Percentiles rank a stretch among this genome's conserved stretches.
Conservation (phyloP, 208 protist genomes). For the Crithidia expoeki region DNA sequence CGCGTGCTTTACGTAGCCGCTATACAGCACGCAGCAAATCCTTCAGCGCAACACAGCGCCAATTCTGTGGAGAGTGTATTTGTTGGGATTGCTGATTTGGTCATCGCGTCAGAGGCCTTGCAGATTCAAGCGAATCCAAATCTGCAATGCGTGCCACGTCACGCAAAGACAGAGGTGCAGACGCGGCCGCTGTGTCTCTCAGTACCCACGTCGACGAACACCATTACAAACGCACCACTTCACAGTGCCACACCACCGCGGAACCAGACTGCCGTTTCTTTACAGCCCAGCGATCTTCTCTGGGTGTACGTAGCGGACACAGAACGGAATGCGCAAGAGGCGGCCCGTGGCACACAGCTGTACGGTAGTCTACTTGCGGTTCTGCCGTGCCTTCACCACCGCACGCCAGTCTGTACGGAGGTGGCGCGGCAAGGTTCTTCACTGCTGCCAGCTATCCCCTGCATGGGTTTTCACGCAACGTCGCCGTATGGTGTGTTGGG, state of each 20-base stretch:
- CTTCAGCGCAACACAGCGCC: not conserved
- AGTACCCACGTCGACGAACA: not conserved
- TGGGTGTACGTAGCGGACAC: slow-evolving; percentile 30
- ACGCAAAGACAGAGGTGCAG: not conserved
- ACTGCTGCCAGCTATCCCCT: slow-evolving; percentile 5
- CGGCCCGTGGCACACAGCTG: slow-evolving; percentile 10
- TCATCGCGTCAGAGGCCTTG: not conserved
- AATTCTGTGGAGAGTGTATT: not conserved
- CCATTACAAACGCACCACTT: not conserved
- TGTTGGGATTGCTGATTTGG: slow-evolving; percentile 9
- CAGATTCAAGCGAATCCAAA: not conserved
- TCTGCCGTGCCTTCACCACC: not conserved
- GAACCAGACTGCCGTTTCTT: not conserved
- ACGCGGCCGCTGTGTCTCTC: not conserved
- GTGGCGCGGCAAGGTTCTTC: not conserved
- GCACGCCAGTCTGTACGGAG: not conserved
- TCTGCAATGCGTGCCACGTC: slow-evolving; percentile 3
- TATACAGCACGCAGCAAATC: not conserved
- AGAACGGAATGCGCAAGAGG: slow-evolving; percentile 3
- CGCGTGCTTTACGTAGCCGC: slow-evolving; percentile 17
- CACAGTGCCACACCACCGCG: not conserved
- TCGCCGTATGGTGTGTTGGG: slow-evolving; percentile 25
- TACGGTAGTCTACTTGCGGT: slow-evolving; percentile 16
- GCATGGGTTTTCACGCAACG: slow-evolving; percentile 11
- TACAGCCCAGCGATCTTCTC: slow-evolving; percentile 19